Conservation (phyloP, 2,329 filamentous ascomycete genomes). For the Exophiala dermatitidis region DNA sequence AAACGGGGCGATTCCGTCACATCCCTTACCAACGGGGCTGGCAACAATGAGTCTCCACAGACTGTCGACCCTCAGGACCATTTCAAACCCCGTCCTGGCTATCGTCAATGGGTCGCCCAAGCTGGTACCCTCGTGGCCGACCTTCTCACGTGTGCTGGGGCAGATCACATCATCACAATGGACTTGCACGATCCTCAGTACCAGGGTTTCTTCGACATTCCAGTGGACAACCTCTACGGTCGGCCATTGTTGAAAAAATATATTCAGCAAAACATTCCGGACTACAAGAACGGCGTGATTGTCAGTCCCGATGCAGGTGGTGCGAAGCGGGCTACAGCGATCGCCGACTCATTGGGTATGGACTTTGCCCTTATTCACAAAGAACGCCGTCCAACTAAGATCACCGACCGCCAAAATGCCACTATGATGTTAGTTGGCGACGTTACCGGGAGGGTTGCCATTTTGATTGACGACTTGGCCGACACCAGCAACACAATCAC, state of each 20-base stretch:
- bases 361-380: slow-evolving; percentile 98
- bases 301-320: slow-evolving; percentile 95
- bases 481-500: slow-evolving; percentile 98
- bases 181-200: slow-evolving; percentile 95
- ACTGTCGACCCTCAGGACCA: slow-evolving; percentile 41
- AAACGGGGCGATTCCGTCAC: slow-evolving; percentile 21
- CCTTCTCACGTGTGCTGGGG: slow-evolving; percentile 86
- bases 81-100: slow-evolving; percentile 80
- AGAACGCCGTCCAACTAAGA: slow-evolving; percentile 83
- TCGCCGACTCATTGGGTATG: slow-evolving; percentile 87
- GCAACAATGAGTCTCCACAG: slow-evolving; percentile 50
- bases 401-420: slow-evolving; percentile 69
- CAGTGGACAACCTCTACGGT: slow-evolving; percentile 92
- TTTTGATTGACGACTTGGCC: slow-evolving; percentile 87
- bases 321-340: slow-evolving; percentile 89
- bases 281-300: slow-evolving; percentile 79
- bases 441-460: slow-evolving; percentile 71
- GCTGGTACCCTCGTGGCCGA: slow-evolving; percentile 92
- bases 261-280: slow-evolving; percentile 72
- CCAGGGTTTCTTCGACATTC: slow-evolving; percentile 97
- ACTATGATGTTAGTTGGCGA: slow-evolving; percentile 95
- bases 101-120: slow-evolving; percentile 98
- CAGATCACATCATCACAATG: slow-evolving; percentile 96
- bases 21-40: slow-evolving; percentile 42
- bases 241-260: slow-evolving; percentile 52